Conservation (phyloP, 352 stramenopile genomes). For the Phytophthora nicotianae region DNA sequence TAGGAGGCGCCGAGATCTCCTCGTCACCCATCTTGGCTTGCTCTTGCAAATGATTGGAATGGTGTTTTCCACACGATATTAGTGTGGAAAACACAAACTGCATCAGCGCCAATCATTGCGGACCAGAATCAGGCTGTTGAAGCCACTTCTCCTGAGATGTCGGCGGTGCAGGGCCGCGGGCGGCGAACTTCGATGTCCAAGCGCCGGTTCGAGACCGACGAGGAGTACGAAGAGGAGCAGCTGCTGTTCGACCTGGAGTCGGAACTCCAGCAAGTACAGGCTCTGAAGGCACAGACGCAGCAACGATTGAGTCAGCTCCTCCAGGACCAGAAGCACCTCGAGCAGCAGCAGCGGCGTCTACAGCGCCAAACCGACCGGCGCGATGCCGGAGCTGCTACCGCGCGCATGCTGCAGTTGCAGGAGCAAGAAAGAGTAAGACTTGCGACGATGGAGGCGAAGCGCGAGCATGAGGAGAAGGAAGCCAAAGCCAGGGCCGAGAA, state of each 20-base stretch:
- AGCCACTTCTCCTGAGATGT: slow-evolving; percentile 3
- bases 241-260: slow-evolving; percentile 47
- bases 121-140: slow-evolving; percentile 17
- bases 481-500: slow-evolving; percentile 39
- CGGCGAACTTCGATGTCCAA: slow-evolving; percentile 2
- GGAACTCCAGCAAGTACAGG: slow-evolving; percentile 56
- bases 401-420: slow-evolving; percentile 68
- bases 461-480: slow-evolving; percentile 32
- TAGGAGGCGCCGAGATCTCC: slow-evolving; percentile 4
- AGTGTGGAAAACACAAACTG: slow-evolving; percentile 13
- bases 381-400: slow-evolving; percentile 40
- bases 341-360: slow-evolving; percentile 46
- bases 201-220: slow-evolving; percentile 31
- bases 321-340: slow-evolving; percentile 46
- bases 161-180: slow-evolving; percentile 4
- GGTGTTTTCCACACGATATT: slow-evolving; percentile 4
- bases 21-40: slow-evolving; percentile 10
- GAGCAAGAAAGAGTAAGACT: slow-evolving; percentile 54
- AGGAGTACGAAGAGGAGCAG: slow-evolving; percentile 47
- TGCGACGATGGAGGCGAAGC: slow-evolving; percentile 24
- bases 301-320: slow-evolving; percentile 44
- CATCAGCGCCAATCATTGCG: slow-evolving; percentile 14
- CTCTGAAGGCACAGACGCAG: slow-evolving; percentile 46
- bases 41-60: neutral
- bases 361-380: slow-evolving; percentile 37